A percentile compares a stretch with the other conserved stretches of the same genome.
phyloP scores from a whole-genome alignment of 352 stramenopile species.

The Pythium plurisporium region DNA sequence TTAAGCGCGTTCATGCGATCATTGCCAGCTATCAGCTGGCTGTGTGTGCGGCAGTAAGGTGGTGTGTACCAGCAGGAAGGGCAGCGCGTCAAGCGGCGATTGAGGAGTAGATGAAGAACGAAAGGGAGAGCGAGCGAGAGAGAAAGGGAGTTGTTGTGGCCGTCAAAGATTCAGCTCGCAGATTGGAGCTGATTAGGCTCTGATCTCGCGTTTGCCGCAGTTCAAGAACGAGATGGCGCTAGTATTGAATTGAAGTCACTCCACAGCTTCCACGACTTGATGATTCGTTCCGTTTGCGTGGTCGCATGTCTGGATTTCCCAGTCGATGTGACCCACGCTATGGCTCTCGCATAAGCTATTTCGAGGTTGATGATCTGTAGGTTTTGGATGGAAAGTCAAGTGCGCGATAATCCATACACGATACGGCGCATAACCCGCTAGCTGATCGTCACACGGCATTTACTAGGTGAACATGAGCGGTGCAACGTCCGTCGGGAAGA shows the following conservation, averaged over 20 bases:
- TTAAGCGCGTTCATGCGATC: slow-evolving; percentile 39
- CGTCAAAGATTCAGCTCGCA: too few species aligned
- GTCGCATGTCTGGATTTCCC: too few species aligned
- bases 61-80: too few species aligned
- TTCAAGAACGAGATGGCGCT: too few species aligned
- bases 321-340: too few species aligned
- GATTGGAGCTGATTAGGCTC: too few species aligned
- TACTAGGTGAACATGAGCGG: slow-evolving; percentile 1
- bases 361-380: background rate
- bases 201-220: background rate
- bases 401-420: too few species aligned
- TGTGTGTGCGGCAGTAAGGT: too few species aligned
- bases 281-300: background rate
- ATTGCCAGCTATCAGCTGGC: too few species aligned
- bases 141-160: slow-evolving; percentile 1
- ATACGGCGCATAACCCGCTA: too few species aligned
- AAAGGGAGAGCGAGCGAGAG: background rate
- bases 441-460: background rate
- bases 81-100: too few species aligned
- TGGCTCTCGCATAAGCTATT: background rate
- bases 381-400: too few species aligned
- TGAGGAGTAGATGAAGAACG: background rate
- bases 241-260: slow-evolving; percentile 3
- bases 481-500: slow-evolving; percentile 32
- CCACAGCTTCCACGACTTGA: background rate